Evolutionary conservation across 257 asterid genomes (phyloP).

Genomic region (Nicotiana paniculata): DNA sequence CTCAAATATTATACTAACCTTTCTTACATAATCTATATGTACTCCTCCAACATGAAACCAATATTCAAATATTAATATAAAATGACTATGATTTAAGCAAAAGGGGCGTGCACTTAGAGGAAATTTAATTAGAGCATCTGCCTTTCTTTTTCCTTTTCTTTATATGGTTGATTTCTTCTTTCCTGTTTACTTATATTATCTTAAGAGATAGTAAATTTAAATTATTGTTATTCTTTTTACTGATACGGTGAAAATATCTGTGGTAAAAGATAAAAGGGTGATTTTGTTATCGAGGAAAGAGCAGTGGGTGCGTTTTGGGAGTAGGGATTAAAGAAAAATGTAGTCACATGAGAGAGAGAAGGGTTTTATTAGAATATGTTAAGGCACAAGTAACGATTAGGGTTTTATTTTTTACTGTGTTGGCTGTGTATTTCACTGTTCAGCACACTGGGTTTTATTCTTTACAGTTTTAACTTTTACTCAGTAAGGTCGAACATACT

Average conservation of each 20-base stretch:
- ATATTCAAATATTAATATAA: constrained; percentile 1
- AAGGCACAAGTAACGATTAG: constrained; percentile 31
- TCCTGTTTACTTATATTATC: too few relatives aligned
- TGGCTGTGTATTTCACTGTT: not conserved
- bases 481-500: not conserved
- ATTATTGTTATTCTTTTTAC: not conserved
- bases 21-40: not conserved
- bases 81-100: constrained; percentile 10
- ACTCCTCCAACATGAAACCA: not conserved
- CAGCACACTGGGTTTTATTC: not conserved
- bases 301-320: constrained; percentile 76
- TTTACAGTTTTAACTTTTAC: not conserved
- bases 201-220: not conserved
- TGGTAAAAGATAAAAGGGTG: constrained; percentile 5
- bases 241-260: constrained; percentile 23
- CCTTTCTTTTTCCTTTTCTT: not conserved
- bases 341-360: constrained; percentile 35
- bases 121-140: constrained; percentile 30
- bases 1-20: not conserved
- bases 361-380: not conserved
- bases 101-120: constrained; percentile 41
- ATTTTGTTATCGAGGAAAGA: constrained; percentile 56
- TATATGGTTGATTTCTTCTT: too few relatives aligned
- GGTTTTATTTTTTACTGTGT: constrained; percentile 14
- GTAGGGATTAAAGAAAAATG: constrained; percentile 32